Percentiles rank a stretch among this genome's conserved stretches.
These are phyloP conservation scores for Tritrichomonas musculus DNA, from an alignment of 208 protist species.

Conservation along the genomic window DNA sequence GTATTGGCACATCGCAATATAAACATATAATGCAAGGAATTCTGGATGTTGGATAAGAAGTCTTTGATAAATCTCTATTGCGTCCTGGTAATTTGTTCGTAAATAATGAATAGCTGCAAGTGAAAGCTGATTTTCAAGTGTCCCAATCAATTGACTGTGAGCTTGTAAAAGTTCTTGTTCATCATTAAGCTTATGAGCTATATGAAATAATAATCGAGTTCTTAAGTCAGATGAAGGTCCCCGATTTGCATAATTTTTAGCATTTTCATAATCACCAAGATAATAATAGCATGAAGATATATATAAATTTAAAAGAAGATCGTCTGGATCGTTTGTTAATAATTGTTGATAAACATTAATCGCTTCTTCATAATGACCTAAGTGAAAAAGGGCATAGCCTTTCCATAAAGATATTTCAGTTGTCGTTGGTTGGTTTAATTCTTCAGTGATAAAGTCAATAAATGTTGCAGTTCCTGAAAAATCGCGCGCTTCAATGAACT, in stretches of 20 bases:
- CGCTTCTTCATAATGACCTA: neutral
- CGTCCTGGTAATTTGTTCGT: slow-evolving; percentile 81
- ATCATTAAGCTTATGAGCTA: neutral
- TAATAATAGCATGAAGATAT: slow-evolving; percentile 1
- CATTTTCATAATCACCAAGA: neutral
- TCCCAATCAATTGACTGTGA: neutral
- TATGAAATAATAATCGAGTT: slow-evolving; percentile 12
- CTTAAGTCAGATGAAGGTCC: neutral
- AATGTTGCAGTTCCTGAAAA: neutral
- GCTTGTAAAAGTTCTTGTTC: neutral
- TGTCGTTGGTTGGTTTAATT: neutral
- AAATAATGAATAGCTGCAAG: slow-evolving; percentile 74
- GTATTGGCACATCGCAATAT: too few relatives aligned
- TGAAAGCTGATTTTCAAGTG: slow-evolving; percentile 3
- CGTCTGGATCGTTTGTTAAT: neutral
- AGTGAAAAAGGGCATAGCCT: neutral
- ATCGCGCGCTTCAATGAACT: neutral
- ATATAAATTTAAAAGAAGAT: neutral
- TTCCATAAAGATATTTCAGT: neutral
- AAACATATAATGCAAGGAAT: slow-evolving; percentile 64
- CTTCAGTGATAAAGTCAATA: neutral
- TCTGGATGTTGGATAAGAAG: slow-evolving; percentile 75
- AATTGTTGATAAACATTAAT: neutral
- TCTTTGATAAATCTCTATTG: slow-evolving; percentile 89
- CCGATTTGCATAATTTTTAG: neutral